phyloP scores from a whole-genome alignment of 2,329 filamentous ascomycete genomes.

The Trichoderma arundinaceum region DNA sequence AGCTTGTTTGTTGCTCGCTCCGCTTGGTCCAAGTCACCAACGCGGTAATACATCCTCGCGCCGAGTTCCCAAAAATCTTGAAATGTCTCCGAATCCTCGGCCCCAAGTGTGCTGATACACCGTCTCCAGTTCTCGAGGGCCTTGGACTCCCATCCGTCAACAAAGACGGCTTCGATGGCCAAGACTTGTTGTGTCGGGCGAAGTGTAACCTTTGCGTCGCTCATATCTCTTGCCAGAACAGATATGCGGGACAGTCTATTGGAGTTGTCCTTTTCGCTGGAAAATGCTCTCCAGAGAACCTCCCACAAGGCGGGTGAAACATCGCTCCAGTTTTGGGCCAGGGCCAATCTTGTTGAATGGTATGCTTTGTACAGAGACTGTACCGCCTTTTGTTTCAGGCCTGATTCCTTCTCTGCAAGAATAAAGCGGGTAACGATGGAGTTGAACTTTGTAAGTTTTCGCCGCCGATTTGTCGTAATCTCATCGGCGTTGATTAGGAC shows the following conservation, averaged over 20 bases:
- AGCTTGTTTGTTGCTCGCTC: conserved; percentile 61
- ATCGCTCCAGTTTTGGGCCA: conserved; percentile 55
- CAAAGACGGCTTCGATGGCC: conserved; percentile 71
- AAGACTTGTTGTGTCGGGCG: conserved; percentile 64
- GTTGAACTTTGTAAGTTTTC: conserved; percentile 49
- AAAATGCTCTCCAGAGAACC: conserved; percentile 68
- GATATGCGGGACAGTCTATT: conserved; percentile 66
- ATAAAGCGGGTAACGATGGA: conserved; percentile 39
- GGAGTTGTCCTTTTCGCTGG: conserved; percentile 57
- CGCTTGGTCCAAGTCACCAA: conserved; percentile 64
- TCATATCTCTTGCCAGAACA: conserved; percentile 69
- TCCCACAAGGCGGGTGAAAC: conserved; percentile 68
- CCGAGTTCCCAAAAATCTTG: conserved; percentile 68
- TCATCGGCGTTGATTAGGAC: conserved; percentile 42
- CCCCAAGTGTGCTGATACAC: conserved; percentile 58
- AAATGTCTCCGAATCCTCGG: conserved; percentile 52
- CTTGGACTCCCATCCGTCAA: conserved; percentile 63
- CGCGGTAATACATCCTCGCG: conserved; percentile 65
- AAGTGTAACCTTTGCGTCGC: conserved; percentile 61
- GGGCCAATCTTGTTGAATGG: conserved; percentile 50
- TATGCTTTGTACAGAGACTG: conserved; percentile 57
- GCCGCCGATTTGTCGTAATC: conserved; percentile 48
- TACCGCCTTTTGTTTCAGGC: conserved; percentile 46
- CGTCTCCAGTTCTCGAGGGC: conserved; percentile 70
- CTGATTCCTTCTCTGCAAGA: conserved; percentile 39